A percentile compares a stretch with the other conserved stretches of the same genome.
Conservation (phyloP, 208 protist genomes). For the Trypanosoma lewisi region DNA sequence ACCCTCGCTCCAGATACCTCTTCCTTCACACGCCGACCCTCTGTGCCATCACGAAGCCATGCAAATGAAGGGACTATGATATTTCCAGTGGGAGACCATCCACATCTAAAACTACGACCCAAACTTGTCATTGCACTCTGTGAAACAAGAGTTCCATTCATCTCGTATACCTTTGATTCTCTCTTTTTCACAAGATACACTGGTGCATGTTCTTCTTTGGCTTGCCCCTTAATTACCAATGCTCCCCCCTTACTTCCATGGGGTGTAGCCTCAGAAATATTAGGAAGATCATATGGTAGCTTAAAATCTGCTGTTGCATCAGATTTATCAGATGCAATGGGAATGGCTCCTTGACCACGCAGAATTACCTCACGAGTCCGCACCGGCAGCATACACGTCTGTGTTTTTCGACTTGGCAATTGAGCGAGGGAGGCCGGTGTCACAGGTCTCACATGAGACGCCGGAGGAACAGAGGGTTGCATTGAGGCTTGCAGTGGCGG, state of each 20-base stretch:
- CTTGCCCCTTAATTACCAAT: constrained; percentile 1
- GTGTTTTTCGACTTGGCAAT: constrained; percentile 1
- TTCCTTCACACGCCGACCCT: constrained; percentile 29
- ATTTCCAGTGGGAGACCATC: constrained; percentile 39
- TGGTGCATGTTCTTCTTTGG: constrained; percentile 6
- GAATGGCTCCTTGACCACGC: constrained; percentile 4
- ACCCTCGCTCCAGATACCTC: constrained; percentile 64
- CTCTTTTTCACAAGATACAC: constrained; percentile 33
- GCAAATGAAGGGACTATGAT: constrained; percentile 62
- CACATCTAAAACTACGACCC: constrained; percentile 62
- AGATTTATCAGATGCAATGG: neutral
- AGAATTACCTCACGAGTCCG: constrained; percentile 17
- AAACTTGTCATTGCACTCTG: constrained; percentile 36
- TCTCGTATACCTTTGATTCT: constrained; percentile 32
- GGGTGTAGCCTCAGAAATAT: constrained; percentile 28
- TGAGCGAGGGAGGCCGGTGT: constrained; percentile 11
- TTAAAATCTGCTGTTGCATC: constrained; percentile 32
- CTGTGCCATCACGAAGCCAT: constrained; percentile 65
- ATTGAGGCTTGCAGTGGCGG: too few species aligned
- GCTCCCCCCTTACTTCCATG: constrained; percentile 15
- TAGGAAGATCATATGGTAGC: constrained; percentile 61
- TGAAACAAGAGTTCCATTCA: constrained; percentile 32
- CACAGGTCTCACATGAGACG: neutral
- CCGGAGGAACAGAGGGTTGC: too few species aligned
- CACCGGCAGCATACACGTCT: constrained; percentile 12